Conservation (phyloP, 257 asterid species). For the Buddleja alternifolia region DNA sequence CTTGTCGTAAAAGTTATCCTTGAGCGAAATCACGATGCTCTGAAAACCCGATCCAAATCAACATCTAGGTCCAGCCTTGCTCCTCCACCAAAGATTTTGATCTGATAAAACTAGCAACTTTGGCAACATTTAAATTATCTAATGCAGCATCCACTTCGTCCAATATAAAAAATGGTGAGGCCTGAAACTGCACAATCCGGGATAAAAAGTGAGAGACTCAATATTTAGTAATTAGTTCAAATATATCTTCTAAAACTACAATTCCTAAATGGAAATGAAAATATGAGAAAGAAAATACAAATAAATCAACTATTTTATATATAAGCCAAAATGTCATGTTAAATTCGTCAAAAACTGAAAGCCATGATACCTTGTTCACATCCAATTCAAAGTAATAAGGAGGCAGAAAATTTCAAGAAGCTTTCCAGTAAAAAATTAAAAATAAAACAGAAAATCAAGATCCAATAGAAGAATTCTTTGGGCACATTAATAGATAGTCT, state of each 20-base stretch:
- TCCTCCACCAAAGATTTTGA: constrained; percentile 87
- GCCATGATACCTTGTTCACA: background rate
- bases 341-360: background rate
- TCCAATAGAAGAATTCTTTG: background rate
- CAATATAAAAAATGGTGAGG: constrained; percentile 98
- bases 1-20: constrained; percentile 94
- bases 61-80: constrained; percentile 50
- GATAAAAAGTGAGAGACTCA: constrained; percentile 8
- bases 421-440: background rate
- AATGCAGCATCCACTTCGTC: constrained; percentile 99
- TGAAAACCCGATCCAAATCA: constrained; percentile 81
- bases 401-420: constrained; percentile 17
- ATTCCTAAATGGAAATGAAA: background rate
- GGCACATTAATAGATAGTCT: background rate
- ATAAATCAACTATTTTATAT: background rate
- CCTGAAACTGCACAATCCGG: constrained; percentile 68
- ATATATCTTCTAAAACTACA: constrained; percentile 2
- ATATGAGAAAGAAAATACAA: background rate
- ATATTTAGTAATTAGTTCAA: background rate
- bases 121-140: constrained; percentile 92
- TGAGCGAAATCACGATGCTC: constrained; percentile 95
- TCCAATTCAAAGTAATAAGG: background rate
- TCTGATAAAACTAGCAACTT: constrained; percentile 94
- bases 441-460: constrained; percentile 4
- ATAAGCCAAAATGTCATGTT: background rate